Conservation (phyloP, 441 rosid species). For the Pelargonium citronellum region DNA sequence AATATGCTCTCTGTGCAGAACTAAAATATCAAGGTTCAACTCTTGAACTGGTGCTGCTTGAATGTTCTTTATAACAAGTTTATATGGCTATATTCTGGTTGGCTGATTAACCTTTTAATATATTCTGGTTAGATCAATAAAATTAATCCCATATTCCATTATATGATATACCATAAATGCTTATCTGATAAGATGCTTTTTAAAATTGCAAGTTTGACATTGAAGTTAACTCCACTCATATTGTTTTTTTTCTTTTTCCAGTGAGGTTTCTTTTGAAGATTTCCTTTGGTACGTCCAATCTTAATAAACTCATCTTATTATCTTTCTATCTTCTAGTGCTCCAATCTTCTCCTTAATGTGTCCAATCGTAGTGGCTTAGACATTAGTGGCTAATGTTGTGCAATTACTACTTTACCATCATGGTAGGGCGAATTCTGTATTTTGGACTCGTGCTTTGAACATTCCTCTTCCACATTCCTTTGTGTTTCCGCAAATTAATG, state of each 20-base stretch:
- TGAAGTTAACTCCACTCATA: neutral
- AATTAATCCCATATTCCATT: neutral
- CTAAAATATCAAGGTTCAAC: too few relatives aligned
- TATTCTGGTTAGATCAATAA: neutral
- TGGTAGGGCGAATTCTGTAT: slow-evolving; percentile 82
- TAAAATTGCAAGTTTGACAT: neutral
- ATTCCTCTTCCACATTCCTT: slow-evolving; percentile 79
- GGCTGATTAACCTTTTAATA: neutral
- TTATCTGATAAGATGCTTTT: neutral
- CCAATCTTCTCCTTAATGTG: slow-evolving; percentile 8
- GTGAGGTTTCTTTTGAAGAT: slow-evolving; percentile 67
- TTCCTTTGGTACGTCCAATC: slow-evolving; percentile 69
- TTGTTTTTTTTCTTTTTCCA: slow-evolving; percentile 30
- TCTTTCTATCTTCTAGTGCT: slow-evolving; percentile 2
- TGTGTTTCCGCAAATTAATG: slow-evolving; percentile 64
- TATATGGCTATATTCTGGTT: neutral
- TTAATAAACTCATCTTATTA: neutral
- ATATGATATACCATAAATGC: neutral
- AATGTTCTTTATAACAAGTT: neutral
- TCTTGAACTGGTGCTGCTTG: neutral
- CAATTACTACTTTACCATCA: slow-evolving; percentile 13
- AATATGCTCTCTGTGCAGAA: too few relatives aligned
- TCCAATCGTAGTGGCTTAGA: slow-evolving; percentile 13
- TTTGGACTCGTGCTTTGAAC: slow-evolving; percentile 92
- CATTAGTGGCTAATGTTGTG: slow-evolving; percentile 21